These are phyloP conservation scores for Phialophora macrospora DNA, from an alignment of 2,329 filamentous ascomycete genomes.

Conservation along the genomic window DNA sequence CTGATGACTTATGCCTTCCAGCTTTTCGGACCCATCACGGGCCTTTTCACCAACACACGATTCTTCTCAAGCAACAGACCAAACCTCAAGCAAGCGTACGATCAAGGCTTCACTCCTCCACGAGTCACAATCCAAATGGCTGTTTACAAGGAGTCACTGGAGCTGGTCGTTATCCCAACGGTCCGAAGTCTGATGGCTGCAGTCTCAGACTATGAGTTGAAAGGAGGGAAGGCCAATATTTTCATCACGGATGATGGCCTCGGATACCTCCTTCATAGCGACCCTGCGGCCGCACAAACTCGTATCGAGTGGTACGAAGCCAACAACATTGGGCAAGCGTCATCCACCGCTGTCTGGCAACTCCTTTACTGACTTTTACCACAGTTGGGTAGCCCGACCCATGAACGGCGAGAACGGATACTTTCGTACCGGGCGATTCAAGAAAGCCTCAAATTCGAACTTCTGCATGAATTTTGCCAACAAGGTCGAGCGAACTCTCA, in stretches of 20 bases:
- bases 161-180: conserved; percentile 66
- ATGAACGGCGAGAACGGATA: conserved; percentile 49
- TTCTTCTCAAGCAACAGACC: conserved; percentile 74
- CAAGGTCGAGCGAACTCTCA: conserved; percentile 25
- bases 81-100: conserved; percentile 73
- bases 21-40: conserved; percentile 57
- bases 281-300: conserved; percentile 42
- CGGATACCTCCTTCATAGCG: conserved; percentile 41
- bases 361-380: conserved; percentile 12
- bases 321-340: conserved; percentile 50
- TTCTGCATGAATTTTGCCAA: conserved; percentile 28
- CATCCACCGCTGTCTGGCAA: conserved; percentile 21
- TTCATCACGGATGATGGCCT: conserved; percentile 49
- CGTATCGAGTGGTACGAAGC: conserved; percentile 56
- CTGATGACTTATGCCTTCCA: conserved; percentile 49
- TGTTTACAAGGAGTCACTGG: conserved; percentile 83
- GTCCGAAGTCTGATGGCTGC: conserved; percentile 61
- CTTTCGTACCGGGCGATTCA: conserved; percentile 44
- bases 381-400: conserved; percentile 52
- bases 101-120: conserved; percentile 43
- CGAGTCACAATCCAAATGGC: conserved; percentile 77
- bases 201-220: conserved; percentile 66
- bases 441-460: conserved; percentile 28
- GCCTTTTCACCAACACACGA: conserved; percentile 55
- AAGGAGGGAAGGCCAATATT: conserved; percentile 47